A percentile compares a stretch with the other conserved stretches of the same genome.
These are phyloP conservation scores for Mycena galericulata DNA, from an alignment of 768 basidiomycete species.

Conservation along the genomic window DNA sequence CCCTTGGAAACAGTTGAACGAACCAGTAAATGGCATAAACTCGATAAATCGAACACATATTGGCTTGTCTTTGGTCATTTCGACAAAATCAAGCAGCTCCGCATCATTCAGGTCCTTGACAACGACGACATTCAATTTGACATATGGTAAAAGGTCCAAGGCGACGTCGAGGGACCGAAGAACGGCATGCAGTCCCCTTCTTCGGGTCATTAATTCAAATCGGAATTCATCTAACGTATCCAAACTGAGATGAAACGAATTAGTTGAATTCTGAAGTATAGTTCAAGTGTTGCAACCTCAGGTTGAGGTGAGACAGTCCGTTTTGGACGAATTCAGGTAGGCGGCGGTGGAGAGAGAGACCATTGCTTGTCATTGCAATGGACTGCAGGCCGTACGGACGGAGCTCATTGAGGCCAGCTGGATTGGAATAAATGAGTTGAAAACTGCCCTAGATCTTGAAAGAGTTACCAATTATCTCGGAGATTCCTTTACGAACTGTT, in stretches of 20 bases:
- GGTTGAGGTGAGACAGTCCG: slow-evolving; percentile 82
- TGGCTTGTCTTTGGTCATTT: slow-evolving; percentile 71
- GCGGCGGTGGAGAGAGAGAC: slow-evolving; percentile 78
- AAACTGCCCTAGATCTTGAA: not conserved
- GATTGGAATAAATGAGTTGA: slow-evolving; percentile 26
- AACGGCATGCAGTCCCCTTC: slow-evolving; percentile 82
- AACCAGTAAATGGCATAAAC: slow-evolving; percentile 94
- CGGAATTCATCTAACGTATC: slow-evolving; percentile 90
- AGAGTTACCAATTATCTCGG: slow-evolving; percentile 72
- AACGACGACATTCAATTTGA: slow-evolving; percentile 90
- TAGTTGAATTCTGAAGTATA: slow-evolving; percentile 1
- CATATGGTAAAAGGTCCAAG: slow-evolving; percentile 61
- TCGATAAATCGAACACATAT: slow-evolving; percentile 90
- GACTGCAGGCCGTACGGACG: slow-evolving; percentile 71
- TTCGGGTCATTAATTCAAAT: slow-evolving; percentile 88
- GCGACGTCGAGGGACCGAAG: slow-evolving; percentile 75
- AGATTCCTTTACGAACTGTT: slow-evolving; percentile 81
- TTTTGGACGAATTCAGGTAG: slow-evolving; percentile 74
- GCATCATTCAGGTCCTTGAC: slow-evolving; percentile 84
- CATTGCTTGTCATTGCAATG: slow-evolving; percentile 91
- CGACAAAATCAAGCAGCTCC: slow-evolving; percentile 85
- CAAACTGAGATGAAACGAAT: slow-evolving; percentile 57
- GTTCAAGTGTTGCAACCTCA: slow-evolving; percentile 57
- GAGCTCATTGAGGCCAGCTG: slow-evolving; percentile 74
- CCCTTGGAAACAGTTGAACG: slow-evolving; percentile 26